phyloP scores from a whole-genome alignment of 257 asterid genomes.

The Primulina huaijiensis region DNA sequence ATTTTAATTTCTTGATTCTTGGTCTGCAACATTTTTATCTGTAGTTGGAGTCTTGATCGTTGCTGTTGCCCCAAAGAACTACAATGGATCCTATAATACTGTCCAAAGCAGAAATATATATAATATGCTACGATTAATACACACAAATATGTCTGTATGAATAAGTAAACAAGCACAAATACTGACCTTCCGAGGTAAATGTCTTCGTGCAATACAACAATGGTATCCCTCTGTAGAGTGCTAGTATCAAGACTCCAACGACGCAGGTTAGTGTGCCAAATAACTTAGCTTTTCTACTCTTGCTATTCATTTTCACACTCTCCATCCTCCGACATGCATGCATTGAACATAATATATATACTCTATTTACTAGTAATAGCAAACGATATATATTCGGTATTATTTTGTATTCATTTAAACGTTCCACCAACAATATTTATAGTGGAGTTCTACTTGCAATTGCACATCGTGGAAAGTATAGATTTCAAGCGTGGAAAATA shows the following conservation, averaged over 20 bases:
- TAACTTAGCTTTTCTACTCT: constrained; percentile 59
- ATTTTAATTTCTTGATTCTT: neutral
- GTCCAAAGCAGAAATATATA: neutral
- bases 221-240: constrained; percentile 57
- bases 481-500: neutral
- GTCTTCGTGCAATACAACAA: constrained; percentile 46
- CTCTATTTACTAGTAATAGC: too few relatives aligned
- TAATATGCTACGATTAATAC: neutral
- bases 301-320: constrained; percentile 43
- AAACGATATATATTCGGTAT: neutral
- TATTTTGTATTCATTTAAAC: neutral
- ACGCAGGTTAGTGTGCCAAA: constrained; percentile 50
- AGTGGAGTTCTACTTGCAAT: neutral
- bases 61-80: neutral
- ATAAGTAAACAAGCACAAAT: neutral
- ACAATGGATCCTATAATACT: neutral
- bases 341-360: too few relatives aligned
- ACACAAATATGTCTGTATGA: too few relatives aligned
- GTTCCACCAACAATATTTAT: neutral
- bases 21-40: neutral
- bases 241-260: constrained; percentile 50
- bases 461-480: neutral
- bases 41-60: neutral
- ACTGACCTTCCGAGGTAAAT: constrained; percentile 70
- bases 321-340: constrained; percentile 49